Evolutionary conservation across 2,329 filamentous ascomycete species (phyloP), one percentile per base, ranked within the genome.

Genomic region (Ceratocystiopsis minuta): DNA sequence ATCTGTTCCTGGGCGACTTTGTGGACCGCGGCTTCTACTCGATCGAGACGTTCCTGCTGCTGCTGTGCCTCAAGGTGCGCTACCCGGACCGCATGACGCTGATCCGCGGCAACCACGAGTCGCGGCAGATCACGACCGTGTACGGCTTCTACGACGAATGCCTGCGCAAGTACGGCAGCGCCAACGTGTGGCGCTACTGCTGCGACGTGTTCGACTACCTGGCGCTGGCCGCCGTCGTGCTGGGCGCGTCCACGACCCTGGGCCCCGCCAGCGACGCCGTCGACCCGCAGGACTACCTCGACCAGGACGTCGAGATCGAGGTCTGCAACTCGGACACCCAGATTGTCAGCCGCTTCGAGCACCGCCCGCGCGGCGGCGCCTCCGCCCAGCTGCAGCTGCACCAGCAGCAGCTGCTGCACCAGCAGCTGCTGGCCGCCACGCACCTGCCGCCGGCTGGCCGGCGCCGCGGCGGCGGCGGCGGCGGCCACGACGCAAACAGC

Each of bases 141-240:
- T 96, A 96, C 58, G 88, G 88, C 48, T 96, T 96, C 65, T 96
- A 96, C 64, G 88, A 96, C 55, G 88, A 96, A 63, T 96, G 88
- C 55, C 68, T 95, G 48, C 72, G 88, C 42, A 96, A 96, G 62
- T 96, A 96, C 55, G 88, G 88, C 46, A 93, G 81, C 55, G 87
- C 88, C 34, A 96, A 95, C 53, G 88, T 96, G 1, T 96, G 88
- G 88, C 73, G 84, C 42, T 88, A 95, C 57, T 98, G 87, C 65
- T 95, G 87, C 62, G 90, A 98, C 54, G 82, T 96, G 4, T 98
- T 98, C 57, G 88, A 98, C 62, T 96, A 95, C 59, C 75, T 98
- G 17, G 85, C 87, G 6, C 73, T 95, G 6, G 86, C 84, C 41
- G 87, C 87, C 38, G 77, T 94, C 49, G 83, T 90, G 7, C 73